phyloP scores from a whole-genome alignment of 192 early-diverging fungal species.

The Rhizoclosmatium globosum region DNA sequence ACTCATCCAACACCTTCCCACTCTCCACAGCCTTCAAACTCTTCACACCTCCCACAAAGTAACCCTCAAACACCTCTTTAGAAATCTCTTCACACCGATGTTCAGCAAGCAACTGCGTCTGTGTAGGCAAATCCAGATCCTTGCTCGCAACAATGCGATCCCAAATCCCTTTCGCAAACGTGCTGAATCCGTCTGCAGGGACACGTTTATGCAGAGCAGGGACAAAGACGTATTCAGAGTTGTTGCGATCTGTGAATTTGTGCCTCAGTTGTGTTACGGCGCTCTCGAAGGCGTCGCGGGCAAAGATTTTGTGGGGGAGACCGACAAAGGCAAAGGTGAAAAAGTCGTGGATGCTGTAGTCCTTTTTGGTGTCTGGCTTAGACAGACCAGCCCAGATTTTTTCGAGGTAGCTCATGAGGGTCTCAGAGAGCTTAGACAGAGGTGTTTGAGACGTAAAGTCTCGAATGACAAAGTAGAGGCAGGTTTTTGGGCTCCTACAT shows the following conservation, averaged over 20 bases:
- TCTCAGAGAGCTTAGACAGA: slow-evolving; percentile 78
- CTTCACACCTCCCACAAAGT: slow-evolving; percentile 71
- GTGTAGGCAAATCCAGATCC: slow-evolving; percentile 97
- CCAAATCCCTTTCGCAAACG: slow-evolving; percentile 94
- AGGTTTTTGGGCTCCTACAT: slow-evolving; percentile 83
- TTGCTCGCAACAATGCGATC: slow-evolving; percentile 94
- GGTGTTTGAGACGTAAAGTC: slow-evolving; percentile 93
- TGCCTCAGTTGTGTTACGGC: slow-evolving; percentile 13
- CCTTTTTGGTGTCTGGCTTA: slow-evolving; percentile 87
- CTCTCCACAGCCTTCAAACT: slow-evolving; percentile 75
- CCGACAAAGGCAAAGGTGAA: slow-evolving; percentile 92
- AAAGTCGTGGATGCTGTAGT: slow-evolving; percentile 79
- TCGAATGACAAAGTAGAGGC: slow-evolving; percentile 95
- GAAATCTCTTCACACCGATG: slow-evolving; percentile 99
- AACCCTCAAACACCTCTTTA: slow-evolving; percentile 67
- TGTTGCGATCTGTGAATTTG: slow-evolving; percentile 74
- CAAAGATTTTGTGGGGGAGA: slow-evolving; percentile 90
- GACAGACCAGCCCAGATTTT: slow-evolving; percentile 89
- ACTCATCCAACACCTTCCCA: slow-evolving; percentile 78
- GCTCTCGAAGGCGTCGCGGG: slow-evolving; percentile 83
- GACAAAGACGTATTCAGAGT: slow-evolving; percentile 85
- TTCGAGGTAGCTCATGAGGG: slow-evolving; percentile 83
- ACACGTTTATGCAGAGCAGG: slow-evolving; percentile 88
- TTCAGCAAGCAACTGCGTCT: slow-evolving; percentile 97
- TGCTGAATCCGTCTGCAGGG: slow-evolving; percentile 94